phyloP scores from a whole-genome alignment of 495 filamentous ascomycete species.

The Cairneyella variabilis region DNA sequence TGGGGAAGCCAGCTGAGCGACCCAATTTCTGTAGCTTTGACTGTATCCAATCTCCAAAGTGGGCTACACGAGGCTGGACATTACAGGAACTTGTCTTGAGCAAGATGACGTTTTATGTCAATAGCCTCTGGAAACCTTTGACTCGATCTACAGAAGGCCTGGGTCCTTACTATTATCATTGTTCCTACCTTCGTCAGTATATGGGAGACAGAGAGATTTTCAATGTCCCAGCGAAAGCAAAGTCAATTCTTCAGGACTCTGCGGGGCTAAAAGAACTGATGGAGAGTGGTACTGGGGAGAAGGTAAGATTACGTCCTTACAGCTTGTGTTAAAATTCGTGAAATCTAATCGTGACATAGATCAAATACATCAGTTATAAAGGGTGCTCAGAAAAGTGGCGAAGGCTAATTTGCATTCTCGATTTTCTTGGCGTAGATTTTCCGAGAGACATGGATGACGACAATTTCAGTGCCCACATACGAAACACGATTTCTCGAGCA shows the following conservation, averaged over 20 bases:
- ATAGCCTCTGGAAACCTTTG: slow-evolving; percentile 34
- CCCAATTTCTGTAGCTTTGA: slow-evolving; percentile 25
- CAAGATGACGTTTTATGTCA: slow-evolving; percentile 42
- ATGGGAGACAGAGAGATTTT: slow-evolving; percentile 2
- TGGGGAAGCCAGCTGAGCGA: slow-evolving; percentile 15
- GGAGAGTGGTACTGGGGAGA: slow-evolving; percentile 6
- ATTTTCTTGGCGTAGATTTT: slow-evolving; percentile 27
- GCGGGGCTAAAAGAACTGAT: slow-evolving; percentile 1
- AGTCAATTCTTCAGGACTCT: slow-evolving; percentile 4
- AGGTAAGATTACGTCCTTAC: slow-evolving; percentile 10
- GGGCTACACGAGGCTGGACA: slow-evolving; percentile 43
- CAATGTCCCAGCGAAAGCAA: slow-evolving; percentile 1
- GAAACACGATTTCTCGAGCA: slow-evolving; percentile 29
- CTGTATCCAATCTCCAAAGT: slow-evolving; percentile 30
- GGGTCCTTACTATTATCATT: slow-evolving; percentile 37
- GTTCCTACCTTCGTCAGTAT: slow-evolving; percentile 34
- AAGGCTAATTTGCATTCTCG: slow-evolving; percentile 31
- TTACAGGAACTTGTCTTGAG: slow-evolving; percentile 48
- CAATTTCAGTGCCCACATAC: slow-evolving; percentile 29
- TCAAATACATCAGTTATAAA: slow-evolving; percentile 7
- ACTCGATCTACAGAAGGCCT: slow-evolving; percentile 34
- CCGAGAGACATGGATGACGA: slow-evolving; percentile 30
- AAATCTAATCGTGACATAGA: slow-evolving; percentile 7
- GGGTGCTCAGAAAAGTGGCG: slow-evolving; percentile 19
- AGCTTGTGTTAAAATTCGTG: background rate